Evolutionary conservation across 768 basidiomycete genomes (phyloP), one percentile per base, ranked within the genome.

Genomic region (Neoboletus subvelutipes): DNA sequence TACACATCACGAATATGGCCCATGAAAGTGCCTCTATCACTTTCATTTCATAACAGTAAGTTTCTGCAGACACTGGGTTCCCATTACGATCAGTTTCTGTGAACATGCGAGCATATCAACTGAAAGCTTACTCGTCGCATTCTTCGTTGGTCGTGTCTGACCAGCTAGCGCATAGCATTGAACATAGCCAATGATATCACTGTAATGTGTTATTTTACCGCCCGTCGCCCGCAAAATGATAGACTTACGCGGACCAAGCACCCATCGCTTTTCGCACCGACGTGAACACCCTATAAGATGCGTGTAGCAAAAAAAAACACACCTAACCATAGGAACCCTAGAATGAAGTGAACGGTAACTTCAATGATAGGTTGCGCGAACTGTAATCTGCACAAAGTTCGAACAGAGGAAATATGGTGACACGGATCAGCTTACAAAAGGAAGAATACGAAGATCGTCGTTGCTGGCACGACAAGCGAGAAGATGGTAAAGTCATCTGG

Each of bases 21-120:
- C 90, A 92, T 0, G 90, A 90, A 67, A 92, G 82, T 2, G 87
- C 88, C 61, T 90, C 82, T 34, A 90, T 78, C 45, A 85, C 84
- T 71, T 87, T 89, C 86, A 91, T 88, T 66, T 90, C 82, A 68
- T 88, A 87, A 68, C 90, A 92, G 61, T 80, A 91, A 28, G 74
- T 68, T 61, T 76, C 75, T 9, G 73, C 71, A 50, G 80, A 80
- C 54, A 82, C 90, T 91, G 51, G 9, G n/a, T 39, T 42, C 52
- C n/a, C 50, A 11, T 45, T 29, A 50, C 6, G 31, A 46, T 61
- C 58, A 58, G 56, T 43, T 31, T 48, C 15, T 51, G 41, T 43
- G 20, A 55, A 18, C 34, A 47, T 9, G 33, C n/a, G 24, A 22
- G 13, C 5, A 42, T 17, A 42, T 29, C 24, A 48, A 43, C 45